phyloP scores from a whole-genome alignment of 2,329 filamentous ascomycete species.

The Decorospora gaudefroyi region DNA sequence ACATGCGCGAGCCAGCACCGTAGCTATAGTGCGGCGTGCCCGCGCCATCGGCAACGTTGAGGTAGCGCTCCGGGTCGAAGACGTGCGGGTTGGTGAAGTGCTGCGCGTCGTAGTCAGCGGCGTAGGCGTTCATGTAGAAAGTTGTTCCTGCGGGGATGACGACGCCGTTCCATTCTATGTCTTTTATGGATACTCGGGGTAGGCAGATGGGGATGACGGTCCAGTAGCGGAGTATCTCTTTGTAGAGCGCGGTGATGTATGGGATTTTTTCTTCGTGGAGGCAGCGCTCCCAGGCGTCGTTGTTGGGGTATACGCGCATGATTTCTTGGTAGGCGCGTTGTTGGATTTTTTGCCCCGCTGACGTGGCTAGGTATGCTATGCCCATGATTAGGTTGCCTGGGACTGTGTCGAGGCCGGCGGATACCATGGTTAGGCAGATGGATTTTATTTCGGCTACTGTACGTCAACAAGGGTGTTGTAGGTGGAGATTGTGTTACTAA shows the following conservation, averaged over 20 bases:
- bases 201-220: slow-evolving; percentile 79
- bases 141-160: slow-evolving; percentile 75
- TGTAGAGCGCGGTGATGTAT: slow-evolving; percentile 77
- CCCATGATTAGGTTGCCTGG: slow-evolving; percentile 80
- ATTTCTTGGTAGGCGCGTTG: slow-evolving; percentile 71
- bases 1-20: slow-evolving; percentile 54
- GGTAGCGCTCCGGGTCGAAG: slow-evolving; percentile 73
- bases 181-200: slow-evolving; percentile 71
- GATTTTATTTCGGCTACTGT: slow-evolving; percentile 72
- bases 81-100: slow-evolving; percentile 67
- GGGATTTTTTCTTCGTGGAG: slow-evolving; percentile 74
- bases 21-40: slow-evolving; percentile 57
- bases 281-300: slow-evolving; percentile 76
- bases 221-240: slow-evolving; percentile 78
- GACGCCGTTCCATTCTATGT: slow-evolving; percentile 69
- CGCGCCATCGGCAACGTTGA: slow-evolving; percentile 54
- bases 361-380: slow-evolving; percentile 72
- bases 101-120: slow-evolving; percentile 70
- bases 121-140: slow-evolving; percentile 79
- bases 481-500: slow-evolving; percentile 34
- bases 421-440: slow-evolving; percentile 81
- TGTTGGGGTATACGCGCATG: slow-evolving; percentile 69
- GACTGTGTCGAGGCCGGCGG: slow-evolving; percentile 79
- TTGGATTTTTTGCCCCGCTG: slow-evolving; percentile 71
- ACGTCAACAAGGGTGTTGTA: slow-evolving; percentile 10